Evolutionary conservation across 768 basidiomycete species (phyloP).

Genomic region (Coprinopsis marcescibilis): DNA sequence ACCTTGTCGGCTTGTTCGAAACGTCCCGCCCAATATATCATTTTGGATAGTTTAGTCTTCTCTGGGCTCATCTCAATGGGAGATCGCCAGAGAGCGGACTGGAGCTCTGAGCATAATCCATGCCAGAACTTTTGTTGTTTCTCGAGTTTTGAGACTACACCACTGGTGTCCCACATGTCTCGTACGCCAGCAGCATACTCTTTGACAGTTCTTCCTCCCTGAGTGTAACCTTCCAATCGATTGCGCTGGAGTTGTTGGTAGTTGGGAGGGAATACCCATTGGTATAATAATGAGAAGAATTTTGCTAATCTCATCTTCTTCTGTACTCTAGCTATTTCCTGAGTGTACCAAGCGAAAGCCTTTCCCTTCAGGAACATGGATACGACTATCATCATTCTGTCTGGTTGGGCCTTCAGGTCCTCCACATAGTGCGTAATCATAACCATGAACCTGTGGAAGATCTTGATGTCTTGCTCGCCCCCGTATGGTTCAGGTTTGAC

Average conservation of each 20-base stretch:
- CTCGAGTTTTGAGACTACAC: conserved; percentile 20
- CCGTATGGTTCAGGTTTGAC: background rate
- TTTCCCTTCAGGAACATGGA: conserved; percentile 18
- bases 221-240: conserved; percentile 17
- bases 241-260: conserved; percentile 20
- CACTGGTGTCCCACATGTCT: conserved; percentile 28
- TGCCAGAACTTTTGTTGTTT: conserved; percentile 29
- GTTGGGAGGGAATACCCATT: conserved; percentile 28
- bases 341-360: conserved; percentile 24
- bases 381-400: background rate
- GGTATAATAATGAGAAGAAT: conserved; percentile 26
- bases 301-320: conserved; percentile 17
- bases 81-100: conserved; percentile 9
- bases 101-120: conserved; percentile 21
- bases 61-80: too few species aligned
- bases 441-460: background rate
- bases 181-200: conserved; percentile 30
- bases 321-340: conserved; percentile 13
- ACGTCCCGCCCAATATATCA: too few species aligned
- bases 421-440: background rate
- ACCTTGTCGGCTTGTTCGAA: too few species aligned
- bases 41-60: too few species aligned
- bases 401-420: background rate
- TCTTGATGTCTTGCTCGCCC: too few species aligned
- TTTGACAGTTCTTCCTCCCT: conserved; percentile 21